Base-by-base conservation (phyloP, 345 rosid genomes). In the Bruguiera parviflora region DNA sequence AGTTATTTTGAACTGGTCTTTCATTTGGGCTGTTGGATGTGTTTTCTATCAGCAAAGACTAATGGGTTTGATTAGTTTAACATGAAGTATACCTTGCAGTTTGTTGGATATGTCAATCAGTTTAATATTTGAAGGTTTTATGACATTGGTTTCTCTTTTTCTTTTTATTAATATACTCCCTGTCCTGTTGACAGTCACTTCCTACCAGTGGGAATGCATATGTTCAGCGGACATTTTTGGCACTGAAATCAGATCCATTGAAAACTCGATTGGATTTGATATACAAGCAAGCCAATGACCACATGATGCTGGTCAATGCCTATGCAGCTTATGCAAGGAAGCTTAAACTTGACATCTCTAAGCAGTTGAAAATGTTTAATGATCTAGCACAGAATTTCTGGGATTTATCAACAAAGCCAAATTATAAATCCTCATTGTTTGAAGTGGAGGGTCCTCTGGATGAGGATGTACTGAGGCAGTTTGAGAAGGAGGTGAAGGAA, bases 311-410 rank as follows among this genome's bases (percentile, higher is more conserved):
- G 5, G 91, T 88, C 55, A 90, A 86, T 70, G 92, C 98, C 0
- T 92, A 92, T 59, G 96, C 98, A 0, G 85, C 96, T 37, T 92
- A 88, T 80, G 98, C 98, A n/a, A 83, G 98, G 74, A 90, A 87
- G 86, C 87, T 92, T 2, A 92, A 92, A 89, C 85, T 92, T 43
- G 98, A 92, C 60, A 88, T 84, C 39, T 87, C 95, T 0, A 87
- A 82, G 76, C 98, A 92, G 72, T 73, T 92, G 32, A 84, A 79
- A 58, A 78, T 84, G 64, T 92, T 92, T 28, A 90, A 88, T 70
- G 96, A 92, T 75, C 77, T 92, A 64, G 90, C 84, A 24, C 80
- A 73, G 59, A 88, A 88, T 79, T 86, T 92, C 76, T 74, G 90
- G 0, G 94, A 88, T 68, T 75, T 92, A 24, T 68, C 85, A 0